Conservation (phyloP, 805 yeast species). For the Hanseniaspora valbyensis region DNA sequence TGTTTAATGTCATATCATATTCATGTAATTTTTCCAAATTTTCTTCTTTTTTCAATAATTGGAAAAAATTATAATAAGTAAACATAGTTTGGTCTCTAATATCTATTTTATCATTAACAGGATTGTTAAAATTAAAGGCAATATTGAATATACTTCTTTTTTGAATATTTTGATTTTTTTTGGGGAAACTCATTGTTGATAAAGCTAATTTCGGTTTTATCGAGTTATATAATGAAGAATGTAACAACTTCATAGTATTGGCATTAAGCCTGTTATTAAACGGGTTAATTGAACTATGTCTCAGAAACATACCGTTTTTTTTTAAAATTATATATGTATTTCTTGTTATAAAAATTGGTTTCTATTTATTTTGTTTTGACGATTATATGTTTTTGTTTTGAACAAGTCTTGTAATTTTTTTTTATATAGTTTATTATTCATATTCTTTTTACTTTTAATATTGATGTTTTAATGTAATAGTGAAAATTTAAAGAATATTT, state of each 20-base stretch:
- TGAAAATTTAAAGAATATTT: too few relatives aligned
- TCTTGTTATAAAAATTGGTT: not conserved
- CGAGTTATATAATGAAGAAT: not conserved
- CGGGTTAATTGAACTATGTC: not conserved
- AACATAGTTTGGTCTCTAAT: slow-evolving; percentile 4
- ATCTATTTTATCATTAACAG: not conserved
- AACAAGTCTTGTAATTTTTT: too few relatives aligned
- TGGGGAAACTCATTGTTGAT: not conserved
- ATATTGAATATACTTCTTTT: not conserved
- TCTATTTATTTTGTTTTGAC: not conserved
- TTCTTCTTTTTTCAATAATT: slow-evolving; percentile 1
- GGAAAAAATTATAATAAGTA: slow-evolving; percentile 1
- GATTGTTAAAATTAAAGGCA: not conserved
- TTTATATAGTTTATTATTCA: too few relatives aligned
- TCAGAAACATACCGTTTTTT: not conserved
- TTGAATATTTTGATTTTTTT: not conserved
- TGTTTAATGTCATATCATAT: not conserved
- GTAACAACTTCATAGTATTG: not conserved
- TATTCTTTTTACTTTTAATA: too few relatives aligned
- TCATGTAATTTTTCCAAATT: not conserved
- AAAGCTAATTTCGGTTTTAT: not conserved
- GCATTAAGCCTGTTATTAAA: too few relatives aligned
- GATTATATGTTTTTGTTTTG: too few relatives aligned
- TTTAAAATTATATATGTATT: not conserved
- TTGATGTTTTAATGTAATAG: too few relatives aligned